These are phyloP conservation scores for Mucor velutinosus DNA, from an alignment of 371 early-diverging fungal species.

Conservation along the genomic window DNA sequence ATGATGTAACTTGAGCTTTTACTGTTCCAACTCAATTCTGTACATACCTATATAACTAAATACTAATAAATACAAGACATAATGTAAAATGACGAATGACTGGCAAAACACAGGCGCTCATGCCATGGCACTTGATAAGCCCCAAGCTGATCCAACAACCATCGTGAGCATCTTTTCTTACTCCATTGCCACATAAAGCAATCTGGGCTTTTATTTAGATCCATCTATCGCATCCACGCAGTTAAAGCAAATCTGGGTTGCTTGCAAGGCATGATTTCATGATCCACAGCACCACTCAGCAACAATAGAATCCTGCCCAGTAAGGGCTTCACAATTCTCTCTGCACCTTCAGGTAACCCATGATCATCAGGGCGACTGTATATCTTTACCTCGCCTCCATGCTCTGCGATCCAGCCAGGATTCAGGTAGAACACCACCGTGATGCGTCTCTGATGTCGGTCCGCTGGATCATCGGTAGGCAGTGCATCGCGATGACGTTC, in stretches of 20 bases:
- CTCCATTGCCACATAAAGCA: too few relatives aligned
- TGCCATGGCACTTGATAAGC: too few relatives aligned
- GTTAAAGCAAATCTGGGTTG: constrained; percentile 55
- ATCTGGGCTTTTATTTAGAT: too few relatives aligned
- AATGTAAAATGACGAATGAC: too few relatives aligned
- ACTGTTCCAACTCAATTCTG: neutral
- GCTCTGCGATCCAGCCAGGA: constrained; percentile 51
- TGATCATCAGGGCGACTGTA: constrained; percentile 44
- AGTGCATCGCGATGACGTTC: constrained; percentile 68
- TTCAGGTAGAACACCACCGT: constrained; percentile 64
- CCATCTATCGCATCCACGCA: constrained; percentile 52
- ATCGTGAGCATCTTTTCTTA: too few relatives aligned
- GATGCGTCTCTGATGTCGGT: constrained; percentile 62
- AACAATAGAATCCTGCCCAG: constrained; percentile 63
- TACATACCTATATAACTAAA: neutral
- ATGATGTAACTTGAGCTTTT: constrained; percentile 15
- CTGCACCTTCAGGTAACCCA: constrained; percentile 47
- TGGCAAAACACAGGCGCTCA: too few relatives aligned
- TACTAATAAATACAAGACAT: too few relatives aligned
- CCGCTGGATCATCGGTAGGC: constrained; percentile 57
- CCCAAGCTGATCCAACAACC: too few relatives aligned
- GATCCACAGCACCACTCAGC: constrained; percentile 65
- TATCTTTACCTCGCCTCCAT: constrained; percentile 60
- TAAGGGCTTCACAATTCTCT: constrained; percentile 46
- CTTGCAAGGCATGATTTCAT: constrained; percentile 60